phyloP scores from a whole-genome alignment of 768 basidiomycete species.

The Plicaturopsis crispa region DNA sequence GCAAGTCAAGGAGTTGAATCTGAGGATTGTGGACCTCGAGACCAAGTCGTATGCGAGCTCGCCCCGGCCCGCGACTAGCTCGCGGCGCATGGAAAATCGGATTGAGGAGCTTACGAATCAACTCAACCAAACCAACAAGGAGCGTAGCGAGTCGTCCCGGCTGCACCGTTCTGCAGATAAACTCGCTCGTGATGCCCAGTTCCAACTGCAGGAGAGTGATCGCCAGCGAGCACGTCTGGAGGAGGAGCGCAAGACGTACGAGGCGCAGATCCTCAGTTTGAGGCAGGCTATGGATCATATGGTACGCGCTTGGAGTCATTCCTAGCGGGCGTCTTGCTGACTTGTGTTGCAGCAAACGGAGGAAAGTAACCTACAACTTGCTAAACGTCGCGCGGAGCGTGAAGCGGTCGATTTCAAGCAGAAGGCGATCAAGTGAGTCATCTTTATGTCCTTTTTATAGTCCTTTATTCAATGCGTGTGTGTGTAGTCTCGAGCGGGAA shows the following conservation, averaged over 20 bases:
- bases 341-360: slow-evolving; percentile 50
- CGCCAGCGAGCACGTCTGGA: slow-evolving; percentile 55
- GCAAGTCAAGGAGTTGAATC: slow-evolving; percentile 77
- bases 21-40: slow-evolving; percentile 77
- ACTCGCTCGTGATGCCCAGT: slow-evolving; percentile 40
- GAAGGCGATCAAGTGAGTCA: slow-evolving; percentile 53
- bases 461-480: slow-evolving; percentile 3
- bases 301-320: slow-evolving; percentile 32
- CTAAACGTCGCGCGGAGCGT: slow-evolving; percentile 69
- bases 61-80: slow-evolving; percentile 46
- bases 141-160: slow-evolving; percentile 25
- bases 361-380: slow-evolving; percentile 58
- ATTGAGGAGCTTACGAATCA: slow-evolving; percentile 68
- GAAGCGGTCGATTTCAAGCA: slow-evolving; percentile 72
- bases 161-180: slow-evolving; percentile 37
- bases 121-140: slow-evolving; percentile 43
- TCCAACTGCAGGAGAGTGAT: slow-evolving; percentile 53
- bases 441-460: background rate
- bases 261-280: slow-evolving; percentile 47
- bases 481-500: slow-evolving; percentile 50
- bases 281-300: slow-evolving; percentile 52
- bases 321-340: slow-evolving; percentile 2
- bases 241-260: slow-evolving; percentile 55
- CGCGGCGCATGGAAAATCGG: slow-evolving; percentile 57
- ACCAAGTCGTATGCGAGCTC: slow-evolving; percentile 65